Evolutionary conservation across 1,139 yeast genomes (phyloP).

Genomic region (Hansenula anomala): DNA sequence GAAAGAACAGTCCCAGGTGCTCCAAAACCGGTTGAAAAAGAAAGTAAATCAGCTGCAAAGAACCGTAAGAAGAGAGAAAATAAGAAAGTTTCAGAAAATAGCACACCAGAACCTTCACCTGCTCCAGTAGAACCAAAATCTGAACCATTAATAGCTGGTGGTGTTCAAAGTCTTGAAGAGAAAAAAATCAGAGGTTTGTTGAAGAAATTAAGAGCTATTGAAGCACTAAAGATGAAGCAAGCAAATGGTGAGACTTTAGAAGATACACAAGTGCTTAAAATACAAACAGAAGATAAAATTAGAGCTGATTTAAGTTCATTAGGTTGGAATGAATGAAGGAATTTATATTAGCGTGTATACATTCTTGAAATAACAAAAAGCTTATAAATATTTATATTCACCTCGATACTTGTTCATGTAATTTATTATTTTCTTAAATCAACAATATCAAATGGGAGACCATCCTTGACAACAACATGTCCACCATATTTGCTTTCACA

Average conservation of each 20-base stretch:
- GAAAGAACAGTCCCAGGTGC: slow-evolving; percentile 34
- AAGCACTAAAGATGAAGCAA: slow-evolving; percentile 80
- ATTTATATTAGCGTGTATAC: too few species aligned
- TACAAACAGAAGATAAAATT: slow-evolving; percentile 77
- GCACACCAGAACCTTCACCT: slow-evolving; percentile 23
- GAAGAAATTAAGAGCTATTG: slow-evolving; percentile 92
- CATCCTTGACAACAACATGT: slow-evolving; percentile 40
- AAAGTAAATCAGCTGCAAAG: slow-evolving; percentile 61
- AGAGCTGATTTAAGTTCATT: slow-evolving; percentile 64
- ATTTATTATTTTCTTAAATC: slow-evolving; percentile 33
- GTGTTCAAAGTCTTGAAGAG: slow-evolving; percentile 70
- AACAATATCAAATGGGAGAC: slow-evolving; percentile 38
- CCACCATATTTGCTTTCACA: slow-evolving; percentile 40
- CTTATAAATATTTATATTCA: too few species aligned
- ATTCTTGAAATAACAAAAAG: too few species aligned
- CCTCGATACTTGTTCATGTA: too few species aligned
- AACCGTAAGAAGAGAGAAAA: slow-evolving; percentile 79
- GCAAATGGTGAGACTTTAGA: slow-evolving; percentile 82
- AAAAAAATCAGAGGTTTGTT: slow-evolving; percentile 86
- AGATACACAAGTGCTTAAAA: slow-evolving; percentile 88
- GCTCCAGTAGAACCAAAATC: slow-evolving; percentile 13
- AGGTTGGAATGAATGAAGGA: slow-evolving; percentile 64
- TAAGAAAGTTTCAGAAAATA: slow-evolving; percentile 34
- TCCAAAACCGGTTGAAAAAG: slow-evolving; percentile 25
- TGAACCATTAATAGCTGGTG: slow-evolving; percentile 47